These are phyloP conservation scores for Porcisia hertigi DNA, from an alignment of 208 protist species.

Conservation along the genomic window DNA sequence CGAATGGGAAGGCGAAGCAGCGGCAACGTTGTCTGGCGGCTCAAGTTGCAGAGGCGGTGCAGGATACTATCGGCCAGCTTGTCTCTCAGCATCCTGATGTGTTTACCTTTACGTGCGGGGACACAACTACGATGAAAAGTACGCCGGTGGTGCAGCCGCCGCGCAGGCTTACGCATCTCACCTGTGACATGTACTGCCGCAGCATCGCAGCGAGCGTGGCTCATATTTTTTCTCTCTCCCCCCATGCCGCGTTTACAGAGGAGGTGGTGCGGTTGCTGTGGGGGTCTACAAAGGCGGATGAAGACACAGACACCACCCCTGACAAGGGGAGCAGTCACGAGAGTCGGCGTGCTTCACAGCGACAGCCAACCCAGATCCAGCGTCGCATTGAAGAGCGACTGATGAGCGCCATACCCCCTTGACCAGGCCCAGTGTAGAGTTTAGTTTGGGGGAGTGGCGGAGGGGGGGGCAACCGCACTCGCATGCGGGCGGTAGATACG, in stretches of 20 bases:
- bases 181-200: conserved; percentile 27
- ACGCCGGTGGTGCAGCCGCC: background rate
- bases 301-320: background rate
- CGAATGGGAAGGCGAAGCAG: background rate
- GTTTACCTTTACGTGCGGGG: conserved; percentile 28
- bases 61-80: conserved; percentile 41
- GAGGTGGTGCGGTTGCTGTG: conserved; percentile 68
- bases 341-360: background rate
- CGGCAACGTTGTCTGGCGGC: background rate
- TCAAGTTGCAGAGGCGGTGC: conserved; percentile 42
- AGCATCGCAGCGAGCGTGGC: conserved; percentile 73
- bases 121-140: background rate
- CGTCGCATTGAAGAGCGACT: conserved; percentile 22
- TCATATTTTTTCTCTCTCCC: conserved; percentile 51
- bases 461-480: background rate
- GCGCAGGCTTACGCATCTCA: background rate
- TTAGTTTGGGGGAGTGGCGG: no score
- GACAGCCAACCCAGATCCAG: conserved; percentile 8
- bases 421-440: background rate
- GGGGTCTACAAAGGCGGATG: background rate
- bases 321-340: background rate
- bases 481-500: background rate
- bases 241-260: conserved; percentile 41
- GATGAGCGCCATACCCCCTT: background rate
- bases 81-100: conserved; percentile 50